Evolutionary conservation across 768 basidiomycete species (phyloP), one percentile per base, ranked within the genome.

Genomic region (Phylloporus sp.): DNA sequence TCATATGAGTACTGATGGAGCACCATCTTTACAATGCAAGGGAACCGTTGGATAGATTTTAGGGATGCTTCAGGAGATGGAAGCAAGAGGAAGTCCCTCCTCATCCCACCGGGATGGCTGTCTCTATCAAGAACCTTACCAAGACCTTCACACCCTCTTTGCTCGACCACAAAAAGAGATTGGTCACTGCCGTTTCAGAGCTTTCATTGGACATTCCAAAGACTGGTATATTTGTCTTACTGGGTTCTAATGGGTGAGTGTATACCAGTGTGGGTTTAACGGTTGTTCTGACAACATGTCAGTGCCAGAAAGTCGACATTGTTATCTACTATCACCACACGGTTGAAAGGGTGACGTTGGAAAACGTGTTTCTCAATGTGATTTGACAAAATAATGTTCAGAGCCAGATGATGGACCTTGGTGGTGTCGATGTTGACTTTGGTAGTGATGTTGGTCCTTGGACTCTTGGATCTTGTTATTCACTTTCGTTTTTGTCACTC

Each of bases 301-400:
- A 88, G 88, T 8, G 86, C 88, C 9, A 88, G 88, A 20, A 91
- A 90, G 68, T 88, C 86, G 0, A 91, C 88, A 0, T 69, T 79
- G 0, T 72, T 91, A 24, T 85, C 84, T 3, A 78, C 88, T 45
- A 69, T 91, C 11, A 88, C 56, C 85, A 85, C 51, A 85, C 84
- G 0, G 84, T 87, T 9, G 86, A 86, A 67, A 81, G 79, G 49
- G 80, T 82, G 9, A 81, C 81, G 6, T 58, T 88, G 55, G 86
- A 88, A 66, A 87, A 82, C 54, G 82, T 85, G 15, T 88, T 88
- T 67, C 62, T 88, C 58, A 84, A 85, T 61, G 82, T 86, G n/a
- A 84, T 86, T 51, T 69, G 83, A 52, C 79, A 78, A 57, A 81
- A 85, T 47, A 71, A 82, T 57, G 78, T 83, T 3, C 66, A 12